Conservation (phyloP, 495 filamentous ascomycete species). For the Trichocladium antarcticum region DNA sequence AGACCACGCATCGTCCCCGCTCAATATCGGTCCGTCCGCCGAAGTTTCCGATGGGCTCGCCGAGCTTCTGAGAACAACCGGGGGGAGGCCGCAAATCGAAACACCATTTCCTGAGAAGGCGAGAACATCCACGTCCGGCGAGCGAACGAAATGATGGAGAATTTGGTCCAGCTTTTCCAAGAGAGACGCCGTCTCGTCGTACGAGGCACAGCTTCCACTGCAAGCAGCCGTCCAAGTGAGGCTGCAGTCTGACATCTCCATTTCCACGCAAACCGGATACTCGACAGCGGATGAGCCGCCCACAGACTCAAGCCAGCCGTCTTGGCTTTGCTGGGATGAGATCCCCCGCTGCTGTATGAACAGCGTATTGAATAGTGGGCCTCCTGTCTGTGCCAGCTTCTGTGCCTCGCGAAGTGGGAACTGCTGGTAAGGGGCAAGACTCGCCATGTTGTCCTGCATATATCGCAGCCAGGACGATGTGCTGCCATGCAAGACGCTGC, state of each 20-base stretch:
- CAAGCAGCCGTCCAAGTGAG: constrained; percentile 62
- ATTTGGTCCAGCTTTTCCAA: constrained; percentile 45
- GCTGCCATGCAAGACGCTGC: constrained; percentile 52
- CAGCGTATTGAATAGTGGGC: constrained; percentile 51
- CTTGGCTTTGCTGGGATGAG: neutral
- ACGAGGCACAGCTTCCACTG: constrained; percentile 41
- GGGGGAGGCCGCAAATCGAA: constrained; percentile 44
- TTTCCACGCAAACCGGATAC: constrained; percentile 70
- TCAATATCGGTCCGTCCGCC: neutral
- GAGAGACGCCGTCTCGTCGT: constrained; percentile 32
- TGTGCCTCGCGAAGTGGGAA: constrained; percentile 56
- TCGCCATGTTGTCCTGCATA: constrained; percentile 49
- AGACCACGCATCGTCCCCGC: constrained; percentile 28
- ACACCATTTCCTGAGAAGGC: constrained; percentile 35
- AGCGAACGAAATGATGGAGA: constrained; percentile 40
- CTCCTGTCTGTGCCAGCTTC: constrained; percentile 25
- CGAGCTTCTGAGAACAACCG: neutral
- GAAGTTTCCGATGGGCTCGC: no score
- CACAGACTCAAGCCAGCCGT: constrained; percentile 40
- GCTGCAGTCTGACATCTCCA: constrained; percentile 46
- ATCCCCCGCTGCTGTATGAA: constrained; percentile 53
- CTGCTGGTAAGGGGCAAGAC: constrained; percentile 47
- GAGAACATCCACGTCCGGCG: constrained; percentile 40
- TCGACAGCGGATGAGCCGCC: constrained; percentile 53
- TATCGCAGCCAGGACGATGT: constrained; percentile 49